phyloP scores from a whole-genome alignment of 768 basidiomycete species.

The Austroboletus festivus region DNA sequence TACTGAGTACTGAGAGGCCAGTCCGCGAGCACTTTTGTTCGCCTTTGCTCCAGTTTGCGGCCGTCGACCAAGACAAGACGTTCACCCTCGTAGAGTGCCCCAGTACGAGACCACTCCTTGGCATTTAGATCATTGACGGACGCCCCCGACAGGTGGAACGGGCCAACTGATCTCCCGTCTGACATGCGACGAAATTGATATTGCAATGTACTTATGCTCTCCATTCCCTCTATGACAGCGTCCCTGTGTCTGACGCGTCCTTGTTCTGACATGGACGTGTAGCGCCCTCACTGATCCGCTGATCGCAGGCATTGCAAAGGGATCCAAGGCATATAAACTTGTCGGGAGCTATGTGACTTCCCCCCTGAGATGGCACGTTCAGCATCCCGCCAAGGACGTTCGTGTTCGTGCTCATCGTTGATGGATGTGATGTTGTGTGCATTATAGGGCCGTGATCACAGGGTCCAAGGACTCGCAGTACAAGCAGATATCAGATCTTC shows the following conservation, averaged over 20 bases:
- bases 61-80: conserved; percentile 61
- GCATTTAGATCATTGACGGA: too few species aligned
- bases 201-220: conserved; percentile 70
- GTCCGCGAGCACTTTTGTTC: conserved; percentile 91
- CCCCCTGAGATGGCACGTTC: conserved; percentile 75
- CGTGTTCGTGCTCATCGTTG: too few species aligned
- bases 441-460: conserved; percentile 96
- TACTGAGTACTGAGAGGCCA: conserved; percentile 33
- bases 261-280: neutral
- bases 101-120: conserved; percentile 41
- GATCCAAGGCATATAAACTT: conserved; percentile 83
- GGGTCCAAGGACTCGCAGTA: conserved; percentile 65
- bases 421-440: too few species aligned
- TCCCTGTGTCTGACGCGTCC: conserved; percentile 1
- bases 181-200: conserved; percentile 72
- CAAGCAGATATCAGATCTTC: conserved; percentile 45
- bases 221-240: conserved; percentile 2
- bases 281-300: conserved; percentile 89
- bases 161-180: conserved; percentile 79
- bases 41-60: conserved; percentile 83
- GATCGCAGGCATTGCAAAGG: conserved; percentile 90
- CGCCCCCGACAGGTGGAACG: conserved; percentile 71
- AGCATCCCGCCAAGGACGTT: too few species aligned
- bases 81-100: conserved; percentile 90
- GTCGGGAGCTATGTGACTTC: conserved; percentile 90